Percentiles rank a stretch among this genome's conserved stretches.
These are phyloP conservation scores for Adenanthera pavonina DNA, from an alignment of 306 rosid genomes.

Conservation along the genomic window DNA sequence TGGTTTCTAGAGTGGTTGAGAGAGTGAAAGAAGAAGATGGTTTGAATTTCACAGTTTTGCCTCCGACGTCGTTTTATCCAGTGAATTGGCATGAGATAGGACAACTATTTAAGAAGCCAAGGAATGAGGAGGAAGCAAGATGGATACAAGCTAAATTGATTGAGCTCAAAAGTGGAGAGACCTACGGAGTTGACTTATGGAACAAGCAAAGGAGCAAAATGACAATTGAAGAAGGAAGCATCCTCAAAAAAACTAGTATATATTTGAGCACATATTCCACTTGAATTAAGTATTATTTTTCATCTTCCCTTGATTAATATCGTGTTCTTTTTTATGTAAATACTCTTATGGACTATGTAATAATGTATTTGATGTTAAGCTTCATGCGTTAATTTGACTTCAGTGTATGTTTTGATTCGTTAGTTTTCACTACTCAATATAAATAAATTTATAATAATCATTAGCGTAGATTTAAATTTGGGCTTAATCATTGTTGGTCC, in stretches of 20 bases:
- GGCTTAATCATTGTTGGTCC: no score
- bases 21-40: conserved; percentile 42
- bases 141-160: conserved; percentile 60
- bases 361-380: no score
- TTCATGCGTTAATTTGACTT: no score
- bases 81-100: conserved; percentile 59
- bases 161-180: conserved; percentile 50
- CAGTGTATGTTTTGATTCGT: no score
- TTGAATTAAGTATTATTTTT: no score
- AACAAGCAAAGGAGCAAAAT: conserved; percentile 64
- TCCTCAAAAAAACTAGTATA: conserved; percentile 50
- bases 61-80: conserved; percentile 69
- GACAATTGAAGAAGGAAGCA: conserved; percentile 67
- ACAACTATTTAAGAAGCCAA: conserved; percentile 56
- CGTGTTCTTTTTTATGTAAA: no score
- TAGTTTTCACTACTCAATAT: no score
- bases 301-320: no score
- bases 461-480: no score
- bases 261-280: no score
- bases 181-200: conserved; percentile 77
- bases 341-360: no score
- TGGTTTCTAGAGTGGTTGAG: conserved; percentile 77
- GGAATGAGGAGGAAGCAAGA: conserved; percentile 40
- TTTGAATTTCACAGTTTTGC: conserved; percentile 52
- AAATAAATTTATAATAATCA: no score